phyloP scores from a whole-genome alignment of 305 asterid species.

The Fraxinus baroniana region DNA sequence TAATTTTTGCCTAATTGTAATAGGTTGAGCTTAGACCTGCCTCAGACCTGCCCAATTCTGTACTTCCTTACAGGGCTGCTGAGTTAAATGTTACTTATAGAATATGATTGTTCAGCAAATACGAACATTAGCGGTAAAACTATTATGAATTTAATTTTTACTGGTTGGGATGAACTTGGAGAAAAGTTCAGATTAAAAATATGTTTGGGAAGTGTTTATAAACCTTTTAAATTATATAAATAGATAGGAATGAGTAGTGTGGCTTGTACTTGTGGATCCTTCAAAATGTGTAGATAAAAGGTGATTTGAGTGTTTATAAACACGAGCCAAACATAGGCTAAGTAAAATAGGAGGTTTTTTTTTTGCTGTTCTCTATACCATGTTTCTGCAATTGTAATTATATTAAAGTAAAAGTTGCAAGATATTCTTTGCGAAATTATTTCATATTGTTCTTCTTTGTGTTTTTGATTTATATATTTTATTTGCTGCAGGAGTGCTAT shows the following conservation, averaged over 20 bases:
- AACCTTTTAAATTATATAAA: neutral
- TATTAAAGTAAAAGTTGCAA: neutral
- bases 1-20: neutral
- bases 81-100: neutral
- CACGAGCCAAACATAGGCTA: neutral
- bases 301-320: neutral
- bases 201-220: neutral
- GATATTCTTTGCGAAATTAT: neutral
- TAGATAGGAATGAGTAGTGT: neutral
- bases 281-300: neutral
- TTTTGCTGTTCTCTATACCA: neutral
- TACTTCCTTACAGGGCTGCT: neutral
- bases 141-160: neutral
- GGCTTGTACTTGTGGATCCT: neutral
- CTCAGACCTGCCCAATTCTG: neutral
- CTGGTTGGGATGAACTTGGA: neutral
- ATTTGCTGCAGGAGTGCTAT: conserved; percentile 66
- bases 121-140: neutral
- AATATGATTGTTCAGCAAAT: neutral
- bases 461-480: neutral
- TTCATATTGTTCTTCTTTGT: conserved; percentile 1
- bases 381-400: neutral
- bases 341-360: neutral
- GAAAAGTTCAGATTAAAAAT: neutral
- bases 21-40: neutral